phyloP scores from a whole-genome alignment of 192 early-diverging fungal species.

The Coemansia sp. region DNA sequence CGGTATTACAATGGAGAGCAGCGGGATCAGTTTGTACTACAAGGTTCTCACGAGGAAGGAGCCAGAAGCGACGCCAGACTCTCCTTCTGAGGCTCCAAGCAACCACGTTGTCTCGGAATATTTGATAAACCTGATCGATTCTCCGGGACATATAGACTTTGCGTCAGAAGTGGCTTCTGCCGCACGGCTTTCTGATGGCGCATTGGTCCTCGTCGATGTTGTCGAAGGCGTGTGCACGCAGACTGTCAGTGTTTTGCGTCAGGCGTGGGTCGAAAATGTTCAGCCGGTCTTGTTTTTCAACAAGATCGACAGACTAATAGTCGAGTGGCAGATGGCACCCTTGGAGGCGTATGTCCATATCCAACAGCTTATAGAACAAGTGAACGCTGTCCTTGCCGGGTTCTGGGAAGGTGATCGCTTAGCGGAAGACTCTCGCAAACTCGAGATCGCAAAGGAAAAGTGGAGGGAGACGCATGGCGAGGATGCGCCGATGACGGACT shows the following conservation, averaged over 20 bases:
- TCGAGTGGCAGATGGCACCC: slow-evolving; percentile 90
- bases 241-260: slow-evolving; percentile 92
- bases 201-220: slow-evolving; percentile 91
- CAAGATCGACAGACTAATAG: slow-evolving; percentile 96
- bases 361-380: slow-evolving; percentile 93
- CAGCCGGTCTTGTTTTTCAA: slow-evolving; percentile 94
- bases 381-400: slow-evolving; percentile 94
- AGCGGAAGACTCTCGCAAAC: slow-evolving; percentile 67
- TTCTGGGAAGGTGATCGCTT: slow-evolving; percentile 90
- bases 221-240: slow-evolving; percentile 99
- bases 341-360: slow-evolving; percentile 90
- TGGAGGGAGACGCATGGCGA: slow-evolving; percentile 58
- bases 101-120: slow-evolving; percentile 62
- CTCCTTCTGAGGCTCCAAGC: not conserved
- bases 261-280: slow-evolving; percentile 92
- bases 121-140: slow-evolving; percentile 96
- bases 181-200: slow-evolving; percentile 94
- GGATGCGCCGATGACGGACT: slow-evolving; percentile 62
- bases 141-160: slow-evolving; percentile 98
- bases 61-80: not conserved
- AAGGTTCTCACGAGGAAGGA: slow-evolving; percentile 56
- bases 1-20: slow-evolving; percentile 98
- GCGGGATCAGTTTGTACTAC: slow-evolving; percentile 94
- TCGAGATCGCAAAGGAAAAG: slow-evolving; percentile 65
- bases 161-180: slow-evolving; percentile 99